Evolutionary conservation across 352 stramenopile species (phyloP).

Genomic region (Elongisporangium prolatum): DNA sequence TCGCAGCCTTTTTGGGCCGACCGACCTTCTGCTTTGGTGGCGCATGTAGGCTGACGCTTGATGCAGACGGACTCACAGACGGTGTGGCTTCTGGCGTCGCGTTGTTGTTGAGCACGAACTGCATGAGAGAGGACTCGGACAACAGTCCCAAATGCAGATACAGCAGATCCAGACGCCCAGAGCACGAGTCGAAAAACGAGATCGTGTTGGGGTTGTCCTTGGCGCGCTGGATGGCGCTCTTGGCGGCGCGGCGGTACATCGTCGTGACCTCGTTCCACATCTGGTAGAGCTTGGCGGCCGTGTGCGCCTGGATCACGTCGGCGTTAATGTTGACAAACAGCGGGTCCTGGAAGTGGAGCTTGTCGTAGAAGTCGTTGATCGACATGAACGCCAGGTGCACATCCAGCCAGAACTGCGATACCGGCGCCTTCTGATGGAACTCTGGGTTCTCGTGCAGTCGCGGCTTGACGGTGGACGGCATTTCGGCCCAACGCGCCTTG

Average conservation of each 20-base stretch:
- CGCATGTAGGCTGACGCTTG: background rate
- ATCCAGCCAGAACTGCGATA: conserved; percentile 53
- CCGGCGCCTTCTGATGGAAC: conserved; percentile 11
- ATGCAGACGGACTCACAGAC: background rate
- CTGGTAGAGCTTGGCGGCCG: conserved; percentile 41
- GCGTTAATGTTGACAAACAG: conserved; percentile 53
- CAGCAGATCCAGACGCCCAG: conserved; percentile 48
- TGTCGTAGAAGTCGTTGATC: conserved; percentile 39
- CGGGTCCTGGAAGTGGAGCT: conserved; percentile 56
- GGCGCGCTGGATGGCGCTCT: conserved; percentile 19
- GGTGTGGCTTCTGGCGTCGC: background rate
- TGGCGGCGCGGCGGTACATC: conserved; percentile 45
- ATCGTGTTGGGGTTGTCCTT: conserved; percentile 18
- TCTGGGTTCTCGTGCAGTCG: conserved; percentile 1
- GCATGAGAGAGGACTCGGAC: conserved; percentile 41
- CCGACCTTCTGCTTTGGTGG: conserved; percentile 2
- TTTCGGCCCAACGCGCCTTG: conserved; percentile 43
- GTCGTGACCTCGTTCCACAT: conserved; percentile 59
- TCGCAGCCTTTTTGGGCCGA: conserved; percentile 1
- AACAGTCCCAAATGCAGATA: conserved; percentile 68
- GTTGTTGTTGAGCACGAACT: conserved; percentile 36
- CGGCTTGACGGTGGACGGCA: conserved; percentile 12
- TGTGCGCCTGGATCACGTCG: conserved; percentile 37
- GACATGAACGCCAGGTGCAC: conserved; percentile 51
- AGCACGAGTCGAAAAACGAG: conserved; percentile 61